Evolutionary conservation across 1,139 yeast genomes (phyloP).

Genomic region (Suhomyces terraborum): DNA sequence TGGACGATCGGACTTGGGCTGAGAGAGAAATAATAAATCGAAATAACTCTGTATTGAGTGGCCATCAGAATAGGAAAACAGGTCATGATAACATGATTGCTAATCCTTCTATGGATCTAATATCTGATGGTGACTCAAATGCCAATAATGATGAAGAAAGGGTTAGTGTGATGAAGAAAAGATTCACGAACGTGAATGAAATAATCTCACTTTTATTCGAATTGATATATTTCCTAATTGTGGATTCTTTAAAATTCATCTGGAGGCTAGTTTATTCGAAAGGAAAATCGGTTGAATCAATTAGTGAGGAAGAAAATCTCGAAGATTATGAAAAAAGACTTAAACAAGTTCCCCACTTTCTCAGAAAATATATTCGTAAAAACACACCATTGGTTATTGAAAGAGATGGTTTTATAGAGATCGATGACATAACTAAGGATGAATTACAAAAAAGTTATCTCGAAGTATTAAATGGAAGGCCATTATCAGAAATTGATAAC

Average conservation of each 20-base stretch:
- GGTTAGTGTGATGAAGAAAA: constrained; percentile 27
- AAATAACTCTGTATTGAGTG: constrained; percentile 16
- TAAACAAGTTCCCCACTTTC: constrained; percentile 29
- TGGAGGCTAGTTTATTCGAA: too few relatives aligned
- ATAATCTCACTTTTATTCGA: constrained; percentile 26
- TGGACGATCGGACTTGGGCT: constrained; percentile 61
- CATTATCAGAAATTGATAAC: constrained; percentile 48
- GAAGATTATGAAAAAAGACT: constrained; percentile 27
- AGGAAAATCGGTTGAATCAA: too few relatives aligned
- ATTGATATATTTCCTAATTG: constrained; percentile 24
- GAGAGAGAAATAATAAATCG: constrained; percentile 29
- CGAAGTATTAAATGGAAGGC: constrained; percentile 28
- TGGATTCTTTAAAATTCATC: neutral
- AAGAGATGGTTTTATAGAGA: constrained; percentile 1
- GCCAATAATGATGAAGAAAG: constrained; percentile 12
- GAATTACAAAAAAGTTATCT: constrained; percentile 26
- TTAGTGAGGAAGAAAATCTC: constrained; percentile 18
- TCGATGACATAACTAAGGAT: constrained; percentile 29
- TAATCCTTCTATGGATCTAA: constrained; percentile 31
- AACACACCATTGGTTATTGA: neutral
- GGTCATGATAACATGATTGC: constrained; percentile 41
- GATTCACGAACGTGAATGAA: constrained; percentile 23
- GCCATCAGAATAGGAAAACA: constrained; percentile 20
- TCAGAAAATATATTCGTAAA: constrained; percentile 24
- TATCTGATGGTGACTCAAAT: constrained; percentile 16